Evolutionary conservation across 2,329 filamentous ascomycete genomes (phyloP), one percentile per base, ranked within the genome.

Genomic region (Xylariales sp.): DNA sequence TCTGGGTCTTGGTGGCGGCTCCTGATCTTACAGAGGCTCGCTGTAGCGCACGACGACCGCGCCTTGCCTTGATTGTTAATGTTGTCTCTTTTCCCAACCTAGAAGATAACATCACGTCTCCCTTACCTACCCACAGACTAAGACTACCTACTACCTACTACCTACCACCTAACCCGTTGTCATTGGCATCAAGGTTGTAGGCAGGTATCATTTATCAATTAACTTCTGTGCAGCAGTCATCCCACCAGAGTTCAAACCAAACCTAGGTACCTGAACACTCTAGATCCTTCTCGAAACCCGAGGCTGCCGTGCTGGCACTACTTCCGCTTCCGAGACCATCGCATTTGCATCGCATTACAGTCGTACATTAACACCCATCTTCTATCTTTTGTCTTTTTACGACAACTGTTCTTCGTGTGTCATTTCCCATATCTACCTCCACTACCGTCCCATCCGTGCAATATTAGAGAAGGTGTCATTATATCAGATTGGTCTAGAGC

Each of bases 251-350:
- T 41, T 55, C 45, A 32, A 50, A 50, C 39, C n/a, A 1, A 48
- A 18, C n/a, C 53, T 32, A 32, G 34, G 52, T 34, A 18, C 46
- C 48, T 39, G 23, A 46, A 45, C 18, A 49, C 48, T 53, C 56
- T 53, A 70, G 73, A 75, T 68, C 56, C 67, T 75, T 75, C 73
- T 75, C 69, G 74, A 75, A 75, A 62, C 43, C 66, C 45, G 65
- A 67, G 64, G 69, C 62, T 68, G 50, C 65, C 53, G 58, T 68
- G 50, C 65, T 49, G 58, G 50, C 6, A 46, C 34, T 16, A 28
- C 46, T 28, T n/a, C 63, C 16, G 57, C 46, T 28, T n/a, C 63
- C 16, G 57, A 59, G 53, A 52, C 56, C 54, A 66, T 36, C 55
- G 9, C 41, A 55, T 45, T 45, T 46, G 46, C 62, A 69, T 56